Conservation (phyloP, 1,139 yeast species). For the Arxiozyma bovina region DNA sequence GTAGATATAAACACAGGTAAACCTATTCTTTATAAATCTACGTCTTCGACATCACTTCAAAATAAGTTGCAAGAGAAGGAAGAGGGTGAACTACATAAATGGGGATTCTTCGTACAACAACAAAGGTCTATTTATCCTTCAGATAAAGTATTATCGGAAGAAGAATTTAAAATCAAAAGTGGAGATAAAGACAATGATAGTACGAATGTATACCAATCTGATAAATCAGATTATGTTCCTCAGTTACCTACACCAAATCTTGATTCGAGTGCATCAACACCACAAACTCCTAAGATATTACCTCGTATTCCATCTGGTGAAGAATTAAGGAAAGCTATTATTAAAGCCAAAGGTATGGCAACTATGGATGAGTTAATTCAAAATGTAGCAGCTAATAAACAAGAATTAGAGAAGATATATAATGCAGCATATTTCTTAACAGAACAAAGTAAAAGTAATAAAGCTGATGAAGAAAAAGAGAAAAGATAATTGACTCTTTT, state of each 20-base stretch:
- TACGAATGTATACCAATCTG: not conserved
- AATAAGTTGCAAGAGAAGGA: slow-evolving; percentile 77
- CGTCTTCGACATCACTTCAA: slow-evolving; percentile 54
- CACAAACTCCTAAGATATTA: not conserved
- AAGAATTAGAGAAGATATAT: slow-evolving; percentile 50
- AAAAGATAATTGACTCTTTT: too few relatives aligned
- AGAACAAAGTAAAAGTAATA: not conserved
- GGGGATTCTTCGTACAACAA: slow-evolving; percentile 69
- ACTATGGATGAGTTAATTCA: slow-evolving; percentile 63
- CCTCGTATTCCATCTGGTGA: slow-evolving; percentile 56
- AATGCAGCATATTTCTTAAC: slow-evolving; percentile 15
- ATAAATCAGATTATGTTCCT: not conserved
- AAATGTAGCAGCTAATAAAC: slow-evolving; percentile 47
- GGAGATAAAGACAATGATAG: not conserved
- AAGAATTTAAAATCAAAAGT: not conserved
- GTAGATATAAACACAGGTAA: slow-evolving; percentile 64
- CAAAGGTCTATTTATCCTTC: slow-evolving; percentile 23
- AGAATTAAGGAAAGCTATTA: slow-evolving; percentile 66
- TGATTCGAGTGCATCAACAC: not conserved
- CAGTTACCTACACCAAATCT: not conserved
- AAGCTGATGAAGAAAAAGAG: not conserved
- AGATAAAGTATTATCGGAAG: not conserved
- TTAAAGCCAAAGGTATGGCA: slow-evolving; percentile 68
- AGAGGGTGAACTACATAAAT: slow-evolving; percentile 84
- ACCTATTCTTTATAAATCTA: slow-evolving; percentile 51